A percentile compares a stretch with the other conserved stretches of the same genome.
Conservation (phyloP, 352 stramenopile genomes). For the Pythium monospermum region DNA sequence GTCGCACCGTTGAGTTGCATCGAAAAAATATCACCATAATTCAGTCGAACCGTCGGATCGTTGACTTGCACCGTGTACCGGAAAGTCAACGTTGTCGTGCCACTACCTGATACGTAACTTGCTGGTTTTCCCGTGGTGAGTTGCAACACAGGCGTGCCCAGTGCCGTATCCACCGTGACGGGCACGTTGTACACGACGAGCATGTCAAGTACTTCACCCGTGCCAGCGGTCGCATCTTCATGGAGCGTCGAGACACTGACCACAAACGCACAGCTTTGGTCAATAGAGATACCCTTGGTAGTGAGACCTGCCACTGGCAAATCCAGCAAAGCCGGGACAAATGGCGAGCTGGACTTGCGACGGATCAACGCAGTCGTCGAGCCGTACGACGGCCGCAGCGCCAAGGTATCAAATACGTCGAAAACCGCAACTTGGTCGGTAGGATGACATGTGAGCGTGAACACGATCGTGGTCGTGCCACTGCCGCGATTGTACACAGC, state of each 20-base stretch:
- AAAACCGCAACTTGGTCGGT: slow-evolving; percentile 39
- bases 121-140: slow-evolving; percentile 38
- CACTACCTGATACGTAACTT: slow-evolving; percentile 37
- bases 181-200: slow-evolving; percentile 37
- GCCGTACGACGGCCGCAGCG: slow-evolving; percentile 38
- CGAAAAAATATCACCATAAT: slow-evolving; percentile 38
- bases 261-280: slow-evolving; percentile 39
- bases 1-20: slow-evolving; percentile 37
- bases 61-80: slow-evolving; percentile 42
- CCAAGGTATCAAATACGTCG: slow-evolving; percentile 29
- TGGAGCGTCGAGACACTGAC: slow-evolving; percentile 32
- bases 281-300: slow-evolving; percentile 53
- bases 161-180: slow-evolving; percentile 36
- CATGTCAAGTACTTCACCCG: slow-evolving; percentile 61
- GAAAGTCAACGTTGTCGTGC: slow-evolving; percentile 37
- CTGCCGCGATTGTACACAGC: slow-evolving; percentile 45
- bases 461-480: slow-evolving; percentile 42
- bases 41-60: slow-evolving; percentile 27
- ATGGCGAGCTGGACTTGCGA: slow-evolving; percentile 26
- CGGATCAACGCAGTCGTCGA: slow-evolving; percentile 43
- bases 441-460: slow-evolving; percentile 33
- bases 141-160: slow-evolving; percentile 31
- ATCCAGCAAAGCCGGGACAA: slow-evolving; percentile 36
- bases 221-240: slow-evolving; percentile 44
- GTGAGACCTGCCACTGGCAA: slow-evolving; percentile 34